Evolutionary conservation across 2,329 filamentous ascomycete species (phyloP).

Genomic region (Paraconiothyrium brasiliense): DNA sequence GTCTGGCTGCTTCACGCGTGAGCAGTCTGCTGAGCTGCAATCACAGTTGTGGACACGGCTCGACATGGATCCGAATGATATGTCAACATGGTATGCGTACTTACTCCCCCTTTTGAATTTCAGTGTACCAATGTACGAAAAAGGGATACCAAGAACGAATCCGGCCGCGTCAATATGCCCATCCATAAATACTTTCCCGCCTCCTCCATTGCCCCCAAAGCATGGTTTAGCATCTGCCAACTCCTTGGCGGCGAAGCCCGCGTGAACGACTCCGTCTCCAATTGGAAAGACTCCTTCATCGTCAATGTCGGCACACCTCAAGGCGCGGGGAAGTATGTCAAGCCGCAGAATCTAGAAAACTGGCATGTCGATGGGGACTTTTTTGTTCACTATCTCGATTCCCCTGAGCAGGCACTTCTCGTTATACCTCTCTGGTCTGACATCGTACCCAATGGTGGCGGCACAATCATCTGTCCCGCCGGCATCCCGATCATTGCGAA

Average conservation of each 20-base stretch:
- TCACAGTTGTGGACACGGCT: constrained; percentile 69
- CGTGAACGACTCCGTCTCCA: constrained; percentile 53
- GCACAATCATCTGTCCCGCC: constrained; percentile 70
- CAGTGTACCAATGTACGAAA: not conserved
- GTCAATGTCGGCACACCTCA: constrained; percentile 71
- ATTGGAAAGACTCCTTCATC: constrained; percentile 74
- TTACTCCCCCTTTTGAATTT: not conserved
- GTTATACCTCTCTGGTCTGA: constrained; percentile 75
- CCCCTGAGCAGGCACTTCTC: constrained; percentile 72
- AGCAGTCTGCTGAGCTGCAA: constrained; percentile 60
- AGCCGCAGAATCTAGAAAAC: constrained; percentile 62
- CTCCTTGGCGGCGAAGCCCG: constrained; percentile 68
- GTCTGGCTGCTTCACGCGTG: constrained; percentile 60
- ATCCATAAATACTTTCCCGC: constrained; percentile 64
- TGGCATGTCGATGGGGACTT: constrained; percentile 80
- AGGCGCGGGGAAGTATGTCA: constrained; percentile 59
- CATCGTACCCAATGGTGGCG: constrained; percentile 68
- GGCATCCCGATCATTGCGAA: constrained; percentile 67
- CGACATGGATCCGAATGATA: constrained; percentile 70
- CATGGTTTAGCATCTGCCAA: constrained; percentile 73
- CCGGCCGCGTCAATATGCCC: constrained; percentile 70
- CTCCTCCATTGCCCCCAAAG: constrained; percentile 68
- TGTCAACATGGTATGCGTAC: constrained; percentile 65
- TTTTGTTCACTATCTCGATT: constrained; percentile 77
- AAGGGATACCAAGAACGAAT: constrained; percentile 53